Evolutionary conservation across 106 monocot species (phyloP), one percentile per base, ranked within the genome.

Genomic region (Acorus calamus): DNA sequence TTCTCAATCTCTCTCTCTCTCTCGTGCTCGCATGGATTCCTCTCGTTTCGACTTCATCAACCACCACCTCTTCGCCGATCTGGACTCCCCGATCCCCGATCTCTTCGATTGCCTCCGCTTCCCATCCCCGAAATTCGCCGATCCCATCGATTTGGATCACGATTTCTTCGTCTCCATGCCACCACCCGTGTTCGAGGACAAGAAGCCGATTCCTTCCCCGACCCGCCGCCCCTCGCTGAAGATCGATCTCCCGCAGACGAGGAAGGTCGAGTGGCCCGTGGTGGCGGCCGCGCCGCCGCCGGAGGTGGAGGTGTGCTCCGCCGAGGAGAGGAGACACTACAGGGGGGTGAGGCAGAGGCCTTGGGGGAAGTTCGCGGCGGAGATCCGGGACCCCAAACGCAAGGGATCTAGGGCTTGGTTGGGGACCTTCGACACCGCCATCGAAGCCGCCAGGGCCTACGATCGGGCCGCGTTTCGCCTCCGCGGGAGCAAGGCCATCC

Each of bases 401-500:
- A 51, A 70, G 49, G 79, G 79, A 11, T 64, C 74, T 0, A 59
- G 79, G 55, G 58, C 74, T 43, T 79, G 79, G 79, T 70, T 79
- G 3, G 79, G 79, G 6, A 86, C 86, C 5, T 86, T 78, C 66
- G 78, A 79, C 66, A 73, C 86, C 42, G 72, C 81, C 13, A n/a
- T 86, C 6, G 81, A 86, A 60, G 86, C 86, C 54, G 86, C 86
- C 2, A 62, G 81, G 42, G 81, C 81, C 8, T 86, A 86, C 70
- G 86, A 86, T 13, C 61, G 69, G 2, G 81, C 86, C 7, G 86
- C 81, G 8, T 86, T 86, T 66, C 55, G 61, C 73, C 78, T 86
- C 78, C 73, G 86, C 8, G 81, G 86, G 0, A 61, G 73, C 71
- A 86, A 76, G 60, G 86, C 86, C 42, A 86, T 86, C 52, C 76